A percentile compares a stretch with the other conserved stretches of the same genome.
Conservation (phyloP, 768 basidiomycete species). For the Tulasnella sp. region DNA sequence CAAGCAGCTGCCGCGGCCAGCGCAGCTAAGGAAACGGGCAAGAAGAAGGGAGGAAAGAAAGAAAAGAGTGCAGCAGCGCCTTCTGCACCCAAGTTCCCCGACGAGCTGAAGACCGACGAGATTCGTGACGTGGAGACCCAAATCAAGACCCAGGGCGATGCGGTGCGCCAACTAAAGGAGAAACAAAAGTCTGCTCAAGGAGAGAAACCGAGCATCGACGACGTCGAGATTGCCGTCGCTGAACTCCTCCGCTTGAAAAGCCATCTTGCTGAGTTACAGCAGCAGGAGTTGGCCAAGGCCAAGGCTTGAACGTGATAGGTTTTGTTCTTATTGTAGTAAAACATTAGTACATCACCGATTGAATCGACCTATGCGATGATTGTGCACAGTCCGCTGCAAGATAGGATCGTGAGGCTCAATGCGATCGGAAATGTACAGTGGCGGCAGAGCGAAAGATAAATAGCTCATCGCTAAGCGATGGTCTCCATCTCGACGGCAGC, state of each 20-base stretch:
- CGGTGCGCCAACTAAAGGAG: slow-evolving; percentile 63
- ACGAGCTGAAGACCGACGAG: slow-evolving; percentile 67
- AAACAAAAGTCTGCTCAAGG: slow-evolving; percentile 52
- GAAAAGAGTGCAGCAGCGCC: slow-evolving; percentile 48
- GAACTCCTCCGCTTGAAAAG: slow-evolving; percentile 63
- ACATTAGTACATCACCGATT: too few relatives aligned
- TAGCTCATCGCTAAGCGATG: too few relatives aligned
- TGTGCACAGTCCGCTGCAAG: too few relatives aligned
- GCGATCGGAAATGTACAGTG: neutral
- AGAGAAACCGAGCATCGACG: slow-evolving; percentile 57
- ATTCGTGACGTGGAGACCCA: slow-evolving; percentile 67
- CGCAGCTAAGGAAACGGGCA: slow-evolving; percentile 45
- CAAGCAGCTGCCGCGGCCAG: slow-evolving; percentile 43
- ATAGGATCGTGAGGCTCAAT: neutral
- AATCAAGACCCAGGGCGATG: slow-evolving; percentile 69
- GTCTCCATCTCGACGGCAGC: too few relatives aligned
- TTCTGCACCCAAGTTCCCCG: slow-evolving; percentile 43
- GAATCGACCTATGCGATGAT: too few relatives aligned
- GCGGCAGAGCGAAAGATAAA: too few relatives aligned
- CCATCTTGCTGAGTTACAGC: slow-evolving; percentile 44
- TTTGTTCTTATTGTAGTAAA: too few relatives aligned
- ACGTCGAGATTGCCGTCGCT: slow-evolving; percentile 59
- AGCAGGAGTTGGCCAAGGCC: neutral
- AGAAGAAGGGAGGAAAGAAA: slow-evolving; percentile 50
- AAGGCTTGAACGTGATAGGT: neutral